Evolutionary conservation across 2,329 filamentous ascomycete genomes (phyloP), one percentile per base, ranked within the genome.

Genomic region (Penicillium concentricum): DNA sequence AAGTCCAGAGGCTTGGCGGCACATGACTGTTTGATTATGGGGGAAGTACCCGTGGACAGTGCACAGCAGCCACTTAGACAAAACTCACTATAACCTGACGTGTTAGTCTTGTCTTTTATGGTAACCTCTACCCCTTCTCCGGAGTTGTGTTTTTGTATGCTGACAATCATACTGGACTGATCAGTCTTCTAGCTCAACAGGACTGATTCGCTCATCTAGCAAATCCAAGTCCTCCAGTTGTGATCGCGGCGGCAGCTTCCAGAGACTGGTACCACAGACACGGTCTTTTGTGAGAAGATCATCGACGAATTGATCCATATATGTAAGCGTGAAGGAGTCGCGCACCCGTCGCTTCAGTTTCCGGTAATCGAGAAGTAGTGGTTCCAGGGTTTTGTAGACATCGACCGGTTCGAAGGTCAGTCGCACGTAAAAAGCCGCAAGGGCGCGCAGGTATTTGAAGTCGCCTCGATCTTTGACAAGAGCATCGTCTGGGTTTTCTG

Each of bases 361-460:
- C 65, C 94, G 81, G 62, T 84, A 83, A 71, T 99, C 94, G 59
- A 85, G 84, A 49, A 99, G 78, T 56, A 90, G 87, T 28, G 91
- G 91, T 78, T 99, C 94, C 42, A 99, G 79, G 16, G 85, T 84
- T 56, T 76, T 77, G 74, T 93, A 96, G 5, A 97, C 87, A 56
- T 94, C 88, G 66, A 88, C 88, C 6, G 91, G 86, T 64, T 87
- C 84, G 70, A 93, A 88, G 18, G 94, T 96, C 66, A 99, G 78
- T 13, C 94, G 82, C n/a, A 96, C 85, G 74, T 99, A 97, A 73
- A 99, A 97, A 1, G 88, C 88, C 0, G 92, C 93, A 62, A 99
- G 80, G 0, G 91, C 92, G 56, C 92, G 87, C 52, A 99, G 79
- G 74, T 99, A 99, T 62, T 87, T 87, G 73, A 83, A 87, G 42